Percentiles rank a stretch among this genome's conserved stretches.
These are phyloP conservation scores for Mucor saturninus DNA, from an alignment of 371 early-diverging fungal genomes.

Conservation along the genomic window DNA sequence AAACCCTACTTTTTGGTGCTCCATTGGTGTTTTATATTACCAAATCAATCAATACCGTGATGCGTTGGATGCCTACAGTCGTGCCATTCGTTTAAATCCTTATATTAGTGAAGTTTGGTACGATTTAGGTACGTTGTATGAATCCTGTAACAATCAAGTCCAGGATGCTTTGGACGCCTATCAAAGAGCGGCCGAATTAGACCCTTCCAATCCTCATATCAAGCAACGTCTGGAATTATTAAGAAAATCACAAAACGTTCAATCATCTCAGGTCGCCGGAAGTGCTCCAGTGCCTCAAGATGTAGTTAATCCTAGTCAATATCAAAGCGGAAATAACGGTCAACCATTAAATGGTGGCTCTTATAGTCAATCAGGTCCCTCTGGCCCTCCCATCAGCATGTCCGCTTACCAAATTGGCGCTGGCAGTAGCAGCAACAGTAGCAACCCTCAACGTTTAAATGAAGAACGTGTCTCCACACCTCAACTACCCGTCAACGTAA, in stretches of 20 bases:
- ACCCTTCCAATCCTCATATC: slow-evolving; percentile 80
- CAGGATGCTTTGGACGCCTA: slow-evolving; percentile 96
- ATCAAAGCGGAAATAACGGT: slow-evolving; percentile 36
- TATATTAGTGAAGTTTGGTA: slow-evolving; percentile 95
- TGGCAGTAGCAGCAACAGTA: not conserved
- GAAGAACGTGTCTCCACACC: slow-evolving; percentile 41
- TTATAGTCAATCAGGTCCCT: slow-evolving; percentile 34
- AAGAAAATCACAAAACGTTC: slow-evolving; percentile 41
- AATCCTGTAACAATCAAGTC: slow-evolving; percentile 95
- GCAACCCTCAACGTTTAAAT: slow-evolving; percentile 12
- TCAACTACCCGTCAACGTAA: slow-evolving; percentile 31
- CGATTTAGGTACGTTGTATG: slow-evolving; percentile 93
- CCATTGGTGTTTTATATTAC: slow-evolving; percentile 95
- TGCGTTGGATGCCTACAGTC: slow-evolving; percentile 93
- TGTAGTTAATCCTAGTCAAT: slow-evolving; percentile 61
- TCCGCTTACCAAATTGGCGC: slow-evolving; percentile 38
- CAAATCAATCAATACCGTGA: slow-evolving; percentile 94
- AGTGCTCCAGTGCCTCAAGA: slow-evolving; percentile 66
- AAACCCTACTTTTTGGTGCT: slow-evolving; percentile 96
- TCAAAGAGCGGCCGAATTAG: slow-evolving; percentile 83
- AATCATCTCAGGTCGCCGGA: not conserved
- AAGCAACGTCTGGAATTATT: slow-evolving; percentile 80
- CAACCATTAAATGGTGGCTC: slow-evolving; percentile 40
- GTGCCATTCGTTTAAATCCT: slow-evolving; percentile 91
- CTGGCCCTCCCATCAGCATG: slow-evolving; percentile 45